Conservation (phyloP, 257 asterid species). For the Paraleonurus japonicus region DNA sequence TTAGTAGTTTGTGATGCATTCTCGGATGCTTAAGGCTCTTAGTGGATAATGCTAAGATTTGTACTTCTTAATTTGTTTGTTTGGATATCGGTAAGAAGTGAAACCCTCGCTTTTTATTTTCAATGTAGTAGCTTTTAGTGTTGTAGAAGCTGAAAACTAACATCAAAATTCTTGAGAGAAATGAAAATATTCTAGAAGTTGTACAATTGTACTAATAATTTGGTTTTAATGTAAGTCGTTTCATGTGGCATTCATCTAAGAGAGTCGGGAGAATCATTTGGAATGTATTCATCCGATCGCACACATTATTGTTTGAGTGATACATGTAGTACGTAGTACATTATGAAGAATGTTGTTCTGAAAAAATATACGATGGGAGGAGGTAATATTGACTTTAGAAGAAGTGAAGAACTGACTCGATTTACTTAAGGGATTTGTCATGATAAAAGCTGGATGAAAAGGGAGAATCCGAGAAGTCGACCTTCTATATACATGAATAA, state of each 20-base stretch:
- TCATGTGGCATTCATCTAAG: not conserved
- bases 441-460: not conserved
- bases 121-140: not conserved
- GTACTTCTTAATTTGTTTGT: too few species aligned
- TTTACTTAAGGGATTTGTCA: not conserved
- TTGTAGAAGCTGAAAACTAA: not conserved
- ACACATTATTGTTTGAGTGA: not conserved
- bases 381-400: not conserved
- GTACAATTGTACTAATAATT: too few species aligned
- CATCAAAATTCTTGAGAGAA: not conserved
- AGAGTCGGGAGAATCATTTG: not conserved
- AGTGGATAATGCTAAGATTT: too few species aligned
- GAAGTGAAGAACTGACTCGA: not conserved
- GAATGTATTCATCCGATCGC: not conserved
- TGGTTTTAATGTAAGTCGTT: not conserved
- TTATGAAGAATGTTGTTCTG: not conserved
- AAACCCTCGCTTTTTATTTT: too few species aligned
- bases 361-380: not conserved
- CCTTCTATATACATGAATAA: not conserved
- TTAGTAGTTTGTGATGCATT: too few species aligned
- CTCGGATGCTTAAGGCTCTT: too few species aligned
- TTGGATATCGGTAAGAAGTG: too few species aligned
- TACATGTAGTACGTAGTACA: too few species aligned
- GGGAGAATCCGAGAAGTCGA: not conserved
- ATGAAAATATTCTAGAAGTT: not conserved